Evolutionary conservation across 441 rosid species (phyloP).

Genomic region (Hypseocharis bilobata): DNA sequence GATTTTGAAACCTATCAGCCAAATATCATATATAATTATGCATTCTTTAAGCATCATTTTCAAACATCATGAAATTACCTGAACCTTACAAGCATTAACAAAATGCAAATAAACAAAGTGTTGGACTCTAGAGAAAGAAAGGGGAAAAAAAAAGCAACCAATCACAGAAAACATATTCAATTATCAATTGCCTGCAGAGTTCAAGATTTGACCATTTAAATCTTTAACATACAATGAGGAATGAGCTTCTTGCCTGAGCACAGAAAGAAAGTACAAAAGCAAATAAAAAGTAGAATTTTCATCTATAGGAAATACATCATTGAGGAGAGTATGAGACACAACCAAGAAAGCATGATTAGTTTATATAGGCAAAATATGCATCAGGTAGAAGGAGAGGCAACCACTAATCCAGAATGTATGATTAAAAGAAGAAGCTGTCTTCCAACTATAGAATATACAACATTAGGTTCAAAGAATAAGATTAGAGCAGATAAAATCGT

Average conservation of each 20-base stretch:
- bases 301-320: no score
- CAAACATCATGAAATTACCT: background rate
- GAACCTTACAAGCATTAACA: slow-evolving; percentile 1
- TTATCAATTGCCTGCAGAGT: background rate
- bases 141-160: background rate
- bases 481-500: background rate
- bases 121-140: background rate
- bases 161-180: background rate
- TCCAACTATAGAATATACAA: background rate
- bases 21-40: slow-evolving; percentile 14
- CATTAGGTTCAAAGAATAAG: background rate
- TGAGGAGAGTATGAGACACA: no score
- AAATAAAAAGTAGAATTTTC: no score
- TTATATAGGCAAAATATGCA: background rate
- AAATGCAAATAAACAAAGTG: slow-evolving; percentile 4
- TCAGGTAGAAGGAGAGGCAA: no score
- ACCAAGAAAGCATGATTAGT: background rate
- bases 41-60: slow-evolving; percentile 9
- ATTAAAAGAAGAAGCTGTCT: no score
- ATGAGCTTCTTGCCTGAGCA: no score
- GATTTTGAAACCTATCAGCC: slow-evolving; percentile 63
- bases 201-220: background rate
- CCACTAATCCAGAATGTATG: no score
- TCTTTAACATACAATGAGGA: background rate
- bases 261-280: no score